Evolutionary conservation across 768 basidiomycete species (phyloP), one percentile per base, ranked within the genome.

Genomic region (Lanmaoa rubissima): DNA sequence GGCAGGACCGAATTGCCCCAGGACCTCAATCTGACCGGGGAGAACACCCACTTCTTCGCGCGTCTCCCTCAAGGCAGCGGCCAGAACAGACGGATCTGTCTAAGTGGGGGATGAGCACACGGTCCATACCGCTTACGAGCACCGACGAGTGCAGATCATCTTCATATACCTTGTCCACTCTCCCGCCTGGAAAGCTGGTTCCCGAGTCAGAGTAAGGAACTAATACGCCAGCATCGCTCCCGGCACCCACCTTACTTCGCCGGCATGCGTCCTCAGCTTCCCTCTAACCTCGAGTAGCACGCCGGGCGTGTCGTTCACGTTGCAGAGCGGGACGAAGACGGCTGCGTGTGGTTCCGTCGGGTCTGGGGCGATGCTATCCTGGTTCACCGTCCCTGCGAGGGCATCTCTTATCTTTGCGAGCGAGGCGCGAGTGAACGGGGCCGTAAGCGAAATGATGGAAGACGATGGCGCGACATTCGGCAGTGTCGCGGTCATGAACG

Each of bases 321-420:
- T 92, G 72, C 90, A 92, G 49, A 92, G 75, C 0, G 89, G 88
- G 60, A 92, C 81, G 49, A 92, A 74, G 26, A 92, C 86, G 4
- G 87, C 87, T 11, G 90, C 90, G 62, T 83, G 79, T 36, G 67
- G 63, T 60, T 78, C 75, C 21, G 58, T 48, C 17, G 57, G 58
- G 48, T 66, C 59, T 51, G 63, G 61, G 31, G 57, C 55, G 51
- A 61, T 59, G 35, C 44, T 46, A 19, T 65, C 39, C 40, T 64
- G 60, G 41, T 59, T 51, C 35, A 41, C 59, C 14, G 64, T 44
- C 4, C 14, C 47, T 1, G 53, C 48, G 10, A 79, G 71, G 7
- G 67, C 65, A 35, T 54, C 58, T 44, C 66, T 69, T 24, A 79
- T 71, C 8, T 48, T 53, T 47, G 53, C 58, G 52, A 78, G 70